These are phyloP conservation scores for Daldinia caldariorum DNA, from an alignment of 495 filamentous ascomycete genomes.

Conservation along the genomic window DNA sequence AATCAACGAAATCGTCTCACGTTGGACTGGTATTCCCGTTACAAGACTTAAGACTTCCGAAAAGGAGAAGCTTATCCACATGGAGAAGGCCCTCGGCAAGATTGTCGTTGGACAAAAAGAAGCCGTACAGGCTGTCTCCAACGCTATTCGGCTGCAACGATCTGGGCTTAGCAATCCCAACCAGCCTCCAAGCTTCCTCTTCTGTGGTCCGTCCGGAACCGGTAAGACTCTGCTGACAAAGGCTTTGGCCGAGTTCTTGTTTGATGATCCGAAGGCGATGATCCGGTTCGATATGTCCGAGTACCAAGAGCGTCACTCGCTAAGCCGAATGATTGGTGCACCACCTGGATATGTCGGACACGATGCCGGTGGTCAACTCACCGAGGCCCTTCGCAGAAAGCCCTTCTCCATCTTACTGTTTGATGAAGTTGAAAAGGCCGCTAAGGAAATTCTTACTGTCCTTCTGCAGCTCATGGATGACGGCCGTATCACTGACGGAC, in stretches of 20 bases:
- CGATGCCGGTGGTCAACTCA: constrained; percentile 94
- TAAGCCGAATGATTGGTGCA: constrained; percentile 97
- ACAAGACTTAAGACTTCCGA: constrained; percentile 92
- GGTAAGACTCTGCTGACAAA: constrained; percentile 98
- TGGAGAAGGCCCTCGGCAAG: constrained; percentile 86
- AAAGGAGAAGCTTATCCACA: constrained; percentile 94
- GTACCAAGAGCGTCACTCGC: constrained; percentile 96
- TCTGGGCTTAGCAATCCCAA: constrained; percentile 95
- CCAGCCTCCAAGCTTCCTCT: constrained; percentile 95
- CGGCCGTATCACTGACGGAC: constrained; percentile 97
- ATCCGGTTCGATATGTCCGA: constrained; percentile 99
- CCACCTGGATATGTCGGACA: constrained; percentile 97
- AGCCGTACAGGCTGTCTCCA: constrained; percentile 92
- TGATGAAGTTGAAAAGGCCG: constrained; percentile 98
- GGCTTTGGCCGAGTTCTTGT: constrained; percentile 95
- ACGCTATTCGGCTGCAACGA: constrained; percentile 92
- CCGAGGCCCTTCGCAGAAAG: constrained; percentile 88
- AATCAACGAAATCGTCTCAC: constrained; percentile 97
- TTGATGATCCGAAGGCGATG: constrained; percentile 97
- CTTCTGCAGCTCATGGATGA: constrained; percentile 98
- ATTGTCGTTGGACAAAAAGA: constrained; percentile 93
- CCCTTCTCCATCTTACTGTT: constrained; percentile 98
- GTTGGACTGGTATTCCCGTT: constrained; percentile 97
- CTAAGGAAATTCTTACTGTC: constrained; percentile 96
- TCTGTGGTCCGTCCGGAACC: constrained; percentile 97